phyloP scores from a whole-genome alignment of 768 basidiomycete species.

The Leccinum disarticulatum region DNA sequence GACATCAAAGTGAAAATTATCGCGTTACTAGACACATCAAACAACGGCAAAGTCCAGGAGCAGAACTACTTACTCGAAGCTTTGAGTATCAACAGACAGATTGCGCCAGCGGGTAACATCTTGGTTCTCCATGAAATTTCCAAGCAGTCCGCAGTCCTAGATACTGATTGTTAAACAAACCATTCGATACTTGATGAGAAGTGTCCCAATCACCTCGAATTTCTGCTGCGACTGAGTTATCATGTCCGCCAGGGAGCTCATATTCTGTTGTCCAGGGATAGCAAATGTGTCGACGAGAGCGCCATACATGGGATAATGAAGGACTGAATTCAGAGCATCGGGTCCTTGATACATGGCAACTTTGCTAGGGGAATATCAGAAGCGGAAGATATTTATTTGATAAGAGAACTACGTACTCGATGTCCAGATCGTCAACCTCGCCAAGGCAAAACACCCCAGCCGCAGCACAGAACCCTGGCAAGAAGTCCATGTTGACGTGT shows the following conservation, averaged over 20 bases:
- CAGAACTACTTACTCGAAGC: conserved; percentile 50
- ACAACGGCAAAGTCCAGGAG: neutral
- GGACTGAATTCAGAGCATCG: conserved; percentile 60
- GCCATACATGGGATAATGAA: conserved; percentile 31
- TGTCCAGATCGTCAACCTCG: conserved; percentile 35
- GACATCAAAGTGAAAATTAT: conserved; percentile 75
- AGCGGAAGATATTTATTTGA: neutral
- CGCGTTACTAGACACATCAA: conserved; percentile 53
- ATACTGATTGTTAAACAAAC: neutral
- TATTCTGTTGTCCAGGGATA: conserved; percentile 69
- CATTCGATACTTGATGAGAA: neutral
- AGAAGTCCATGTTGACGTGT: conserved; percentile 74
- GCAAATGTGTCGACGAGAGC: conserved; percentile 46
- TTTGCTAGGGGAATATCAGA: conserved; percentile 38
- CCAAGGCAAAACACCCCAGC: conserved; percentile 87
- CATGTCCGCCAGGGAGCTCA: conserved; percentile 51
- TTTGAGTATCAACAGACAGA: conserved; percentile 69
- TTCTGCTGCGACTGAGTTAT: conserved; percentile 53
- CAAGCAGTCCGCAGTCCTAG: conserved; percentile 42
- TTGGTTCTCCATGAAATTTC: conserved; percentile 81
- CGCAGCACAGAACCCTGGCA: conserved; percentile 70
- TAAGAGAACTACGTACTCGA: conserved; percentile 40
- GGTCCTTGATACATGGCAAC: conserved; percentile 23
- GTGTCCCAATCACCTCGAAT: conserved; percentile 40
- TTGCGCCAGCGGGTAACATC: conserved; percentile 76